These are phyloP conservation scores for Tetrahymena elliotti DNA, from an alignment of 73 alveolate species.

Conservation along the genomic window DNA sequence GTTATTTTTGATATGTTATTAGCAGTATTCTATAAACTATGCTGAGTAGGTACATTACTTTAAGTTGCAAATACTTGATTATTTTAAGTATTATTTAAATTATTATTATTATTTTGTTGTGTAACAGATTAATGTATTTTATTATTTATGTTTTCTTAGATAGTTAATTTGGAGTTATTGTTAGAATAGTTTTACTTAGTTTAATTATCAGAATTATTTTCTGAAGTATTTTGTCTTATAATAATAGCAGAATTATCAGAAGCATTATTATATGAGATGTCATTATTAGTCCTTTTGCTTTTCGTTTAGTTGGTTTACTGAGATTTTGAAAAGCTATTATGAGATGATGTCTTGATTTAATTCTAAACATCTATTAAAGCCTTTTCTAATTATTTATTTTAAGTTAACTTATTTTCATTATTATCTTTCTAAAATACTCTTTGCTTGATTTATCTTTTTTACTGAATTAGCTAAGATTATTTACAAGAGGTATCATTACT, in stretches of 20 bases:
- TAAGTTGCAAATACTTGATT: background rate
- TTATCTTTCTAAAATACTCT: background rate
- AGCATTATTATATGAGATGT: background rate
- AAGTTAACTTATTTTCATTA: background rate
- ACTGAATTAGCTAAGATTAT: background rate
- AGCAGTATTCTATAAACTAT: background rate
- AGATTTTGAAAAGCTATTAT: background rate
- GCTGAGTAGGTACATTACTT: background rate
- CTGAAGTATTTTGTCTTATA: background rate
- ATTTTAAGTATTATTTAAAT: background rate
- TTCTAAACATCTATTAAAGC: background rate
- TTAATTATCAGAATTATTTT: background rate
- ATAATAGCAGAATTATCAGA: background rate
- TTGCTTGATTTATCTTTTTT: background rate
- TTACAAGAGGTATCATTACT: background rate
- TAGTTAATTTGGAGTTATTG: background rate
- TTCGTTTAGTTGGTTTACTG: too few species aligned
- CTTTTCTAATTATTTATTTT: background rate
- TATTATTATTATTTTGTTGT: background rate
- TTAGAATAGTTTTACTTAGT: background rate
- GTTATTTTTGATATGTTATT: background rate
- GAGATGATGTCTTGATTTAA: background rate
- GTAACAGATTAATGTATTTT: background rate
- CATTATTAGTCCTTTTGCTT: too few species aligned
- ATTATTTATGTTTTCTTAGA: background rate